Conservation (phyloP, 768 basidiomycete species). For the Trametes gibbosa region DNA sequence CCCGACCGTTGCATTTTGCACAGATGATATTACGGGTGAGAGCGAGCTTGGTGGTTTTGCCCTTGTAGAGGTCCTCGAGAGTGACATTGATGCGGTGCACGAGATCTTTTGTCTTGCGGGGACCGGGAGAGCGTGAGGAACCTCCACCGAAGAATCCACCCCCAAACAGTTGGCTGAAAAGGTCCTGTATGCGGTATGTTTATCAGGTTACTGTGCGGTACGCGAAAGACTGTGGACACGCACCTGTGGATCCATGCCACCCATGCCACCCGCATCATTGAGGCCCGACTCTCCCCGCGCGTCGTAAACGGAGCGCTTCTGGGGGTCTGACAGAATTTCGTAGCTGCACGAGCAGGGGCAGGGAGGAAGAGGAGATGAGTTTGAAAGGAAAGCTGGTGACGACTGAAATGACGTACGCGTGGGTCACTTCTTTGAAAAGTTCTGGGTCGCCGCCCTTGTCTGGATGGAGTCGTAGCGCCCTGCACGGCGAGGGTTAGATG, state of each 20-base stretch:
- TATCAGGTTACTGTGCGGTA: neutral
- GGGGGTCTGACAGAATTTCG: slow-evolving; percentile 87
- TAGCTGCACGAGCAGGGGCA: slow-evolving; percentile 53
- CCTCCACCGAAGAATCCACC: slow-evolving; percentile 78
- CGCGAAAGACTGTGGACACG: slow-evolving; percentile 21
- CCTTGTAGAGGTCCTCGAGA: slow-evolving; percentile 98
- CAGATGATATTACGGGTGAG: slow-evolving; percentile 95
- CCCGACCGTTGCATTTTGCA: slow-evolving; percentile 90
- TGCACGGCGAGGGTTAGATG: slow-evolving; percentile 31
- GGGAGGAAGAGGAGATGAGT: slow-evolving; percentile 12
- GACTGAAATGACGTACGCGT: slow-evolving; percentile 62
- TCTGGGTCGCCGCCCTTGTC: slow-evolving; percentile 98
- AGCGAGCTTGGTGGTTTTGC: slow-evolving; percentile 97
- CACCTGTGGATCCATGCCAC: slow-evolving; percentile 95
- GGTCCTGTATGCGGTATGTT: slow-evolving; percentile 51
- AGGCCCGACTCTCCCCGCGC: slow-evolving; percentile 90
- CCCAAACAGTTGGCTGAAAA: slow-evolving; percentile 96
- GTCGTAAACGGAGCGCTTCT: slow-evolving; percentile 83
- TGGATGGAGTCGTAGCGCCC: slow-evolving; percentile 82
- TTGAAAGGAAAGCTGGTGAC: neutral
- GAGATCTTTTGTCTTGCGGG: slow-evolving; percentile 96
- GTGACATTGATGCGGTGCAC: slow-evolving; percentile 94
- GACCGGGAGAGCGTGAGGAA: slow-evolving; percentile 53
- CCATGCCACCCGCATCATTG: slow-evolving; percentile 83
- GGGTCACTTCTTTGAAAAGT: slow-evolving; percentile 95